Conservation (phyloP, 306 rosid genomes). For the Begonia masoniana region DNA sequence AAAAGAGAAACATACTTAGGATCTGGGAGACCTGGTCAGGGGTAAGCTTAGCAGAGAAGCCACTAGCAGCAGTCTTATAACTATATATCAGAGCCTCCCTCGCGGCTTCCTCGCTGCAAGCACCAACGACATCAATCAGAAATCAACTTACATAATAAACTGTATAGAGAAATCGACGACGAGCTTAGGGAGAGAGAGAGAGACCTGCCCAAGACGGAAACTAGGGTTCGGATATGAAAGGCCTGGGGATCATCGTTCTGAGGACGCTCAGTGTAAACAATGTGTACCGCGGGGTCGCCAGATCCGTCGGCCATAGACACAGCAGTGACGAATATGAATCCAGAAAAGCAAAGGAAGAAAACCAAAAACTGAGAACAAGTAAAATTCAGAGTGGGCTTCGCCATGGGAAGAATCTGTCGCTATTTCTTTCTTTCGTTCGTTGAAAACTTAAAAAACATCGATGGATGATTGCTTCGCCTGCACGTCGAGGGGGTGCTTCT, state of each 20-base stretch:
- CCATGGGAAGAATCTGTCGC: too few relatives aligned
- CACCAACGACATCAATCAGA: too few relatives aligned
- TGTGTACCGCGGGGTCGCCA: slow-evolving; percentile 42
- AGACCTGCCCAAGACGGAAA: slow-evolving; percentile 79
- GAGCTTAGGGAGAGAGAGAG: background rate
- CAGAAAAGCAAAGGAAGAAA: background rate
- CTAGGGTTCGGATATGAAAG: slow-evolving; percentile 74
- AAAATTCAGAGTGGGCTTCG: too few relatives aligned
- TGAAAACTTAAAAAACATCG: too few relatives aligned
- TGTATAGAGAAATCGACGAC: too few relatives aligned
- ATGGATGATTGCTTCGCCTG: too few relatives aligned
- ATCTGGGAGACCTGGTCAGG: slow-evolving; percentile 38
- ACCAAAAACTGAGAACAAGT: too few relatives aligned
- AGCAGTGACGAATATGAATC: background rate
- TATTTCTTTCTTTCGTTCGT: too few relatives aligned
- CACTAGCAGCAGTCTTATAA: slow-evolving; percentile 79
- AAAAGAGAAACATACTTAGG: slow-evolving; percentile 20
- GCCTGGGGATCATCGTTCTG: slow-evolving; percentile 62
- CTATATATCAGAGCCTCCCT: slow-evolving; percentile 80
- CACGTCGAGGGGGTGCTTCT: too few relatives aligned
- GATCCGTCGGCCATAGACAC: slow-evolving; percentile 38
- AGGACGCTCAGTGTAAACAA: slow-evolving; percentile 67
- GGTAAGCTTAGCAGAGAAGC: slow-evolving; percentile 92
- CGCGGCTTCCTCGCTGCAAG: slow-evolving; percentile 72
- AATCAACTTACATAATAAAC: too few relatives aligned